phyloP scores from a whole-genome alignment of 2,329 filamentous ascomycete genomes.

The Aspergillus cejpii region DNA sequence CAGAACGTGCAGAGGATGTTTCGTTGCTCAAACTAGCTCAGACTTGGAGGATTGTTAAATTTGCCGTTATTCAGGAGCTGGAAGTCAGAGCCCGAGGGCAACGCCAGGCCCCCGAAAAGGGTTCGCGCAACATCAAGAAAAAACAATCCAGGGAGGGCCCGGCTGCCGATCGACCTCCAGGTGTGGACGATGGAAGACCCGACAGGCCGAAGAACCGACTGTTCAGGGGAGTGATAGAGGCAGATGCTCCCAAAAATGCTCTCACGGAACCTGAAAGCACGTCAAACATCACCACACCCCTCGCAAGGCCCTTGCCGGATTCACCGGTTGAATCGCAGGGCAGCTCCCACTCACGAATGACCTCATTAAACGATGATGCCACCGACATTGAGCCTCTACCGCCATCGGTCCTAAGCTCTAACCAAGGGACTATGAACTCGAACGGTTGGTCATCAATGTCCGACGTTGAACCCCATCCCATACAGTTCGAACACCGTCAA shows the following conservation, averaged over 20 bases:
- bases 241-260: constrained; percentile 26
- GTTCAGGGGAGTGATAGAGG: constrained; percentile 41
- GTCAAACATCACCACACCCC: constrained; percentile 52
- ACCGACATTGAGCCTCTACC: constrained; percentile 39
- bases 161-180: constrained; percentile 22
- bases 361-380: constrained; percentile 30
- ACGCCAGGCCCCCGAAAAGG: constrained; percentile 17
- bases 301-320: constrained; percentile 46
- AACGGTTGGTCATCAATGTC: constrained; percentile 29
- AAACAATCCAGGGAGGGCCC: constrained; percentile 28
- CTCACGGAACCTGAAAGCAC: constrained; percentile 43
- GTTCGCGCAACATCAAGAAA: constrained; percentile 19
- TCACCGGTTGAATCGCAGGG: constrained; percentile 30
- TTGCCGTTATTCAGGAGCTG: constrained; percentile 47
- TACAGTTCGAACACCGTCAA: constrained; percentile 19
- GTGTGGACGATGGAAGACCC: constrained; percentile 27
- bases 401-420: constrained; percentile 39
- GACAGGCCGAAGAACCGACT: constrained; percentile 39
- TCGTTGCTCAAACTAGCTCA: constrained; percentile 49
- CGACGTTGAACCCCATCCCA: constrained; percentile 18
- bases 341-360: constrained; percentile 25
- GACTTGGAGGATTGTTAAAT: constrained; percentile 53
- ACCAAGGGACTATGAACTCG: constrained; percentile 23
- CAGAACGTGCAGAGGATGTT: constrained; percentile 46
- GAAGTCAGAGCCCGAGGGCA: constrained; percentile 35